Percentiles rank a stretch among this genome's conserved stretches.
Conservation (phyloP, 805 yeast species). For the Diddensiella transvaalensis region DNA sequence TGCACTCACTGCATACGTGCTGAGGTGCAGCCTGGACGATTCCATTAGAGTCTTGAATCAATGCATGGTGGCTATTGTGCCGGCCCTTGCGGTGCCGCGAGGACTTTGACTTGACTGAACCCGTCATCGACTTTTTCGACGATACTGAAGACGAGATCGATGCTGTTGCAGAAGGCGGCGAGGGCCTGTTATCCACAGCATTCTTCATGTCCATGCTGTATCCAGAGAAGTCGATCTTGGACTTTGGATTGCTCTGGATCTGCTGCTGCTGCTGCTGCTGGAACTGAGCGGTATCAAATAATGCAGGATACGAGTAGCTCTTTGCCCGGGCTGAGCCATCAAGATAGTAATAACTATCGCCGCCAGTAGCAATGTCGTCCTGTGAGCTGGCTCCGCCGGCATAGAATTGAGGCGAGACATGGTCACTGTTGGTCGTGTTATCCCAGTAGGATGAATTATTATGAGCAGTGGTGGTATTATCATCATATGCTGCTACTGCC, state of each 20-base stretch:
- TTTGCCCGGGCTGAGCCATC: conserved; percentile 16
- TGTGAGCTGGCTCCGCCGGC: conserved; percentile 4
- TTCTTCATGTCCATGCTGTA: conserved; percentile 17
- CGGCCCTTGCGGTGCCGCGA: background rate
- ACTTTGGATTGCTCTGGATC: background rate
- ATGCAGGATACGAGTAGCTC: conserved; percentile 21
- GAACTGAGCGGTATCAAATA: conserved; percentile 14
- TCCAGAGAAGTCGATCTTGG: conserved; percentile 20
- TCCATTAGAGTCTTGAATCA: background rate
- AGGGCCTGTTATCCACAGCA: background rate
- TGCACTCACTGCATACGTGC: conserved; percentile 62
- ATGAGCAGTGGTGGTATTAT: background rate
- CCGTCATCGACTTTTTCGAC: background rate
- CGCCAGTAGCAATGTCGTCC: conserved; percentile 3
- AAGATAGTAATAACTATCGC: conserved; percentile 2
- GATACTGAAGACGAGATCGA: background rate
- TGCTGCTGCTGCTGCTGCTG: conserved; percentile 11
- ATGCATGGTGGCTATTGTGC: background rate
- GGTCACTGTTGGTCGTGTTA: conserved; percentile 20
- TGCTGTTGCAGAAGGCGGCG: background rate
- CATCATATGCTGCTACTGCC: background rate
- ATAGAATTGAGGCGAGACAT: conserved; percentile 21
- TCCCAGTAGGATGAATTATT: conserved; percentile 19
- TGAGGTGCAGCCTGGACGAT: background rate
- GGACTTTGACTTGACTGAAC: background rate